Evolutionary conservation across 2,329 filamentous ascomycete species (phyloP).

Genomic region (Whalleya microplaca): DNA sequence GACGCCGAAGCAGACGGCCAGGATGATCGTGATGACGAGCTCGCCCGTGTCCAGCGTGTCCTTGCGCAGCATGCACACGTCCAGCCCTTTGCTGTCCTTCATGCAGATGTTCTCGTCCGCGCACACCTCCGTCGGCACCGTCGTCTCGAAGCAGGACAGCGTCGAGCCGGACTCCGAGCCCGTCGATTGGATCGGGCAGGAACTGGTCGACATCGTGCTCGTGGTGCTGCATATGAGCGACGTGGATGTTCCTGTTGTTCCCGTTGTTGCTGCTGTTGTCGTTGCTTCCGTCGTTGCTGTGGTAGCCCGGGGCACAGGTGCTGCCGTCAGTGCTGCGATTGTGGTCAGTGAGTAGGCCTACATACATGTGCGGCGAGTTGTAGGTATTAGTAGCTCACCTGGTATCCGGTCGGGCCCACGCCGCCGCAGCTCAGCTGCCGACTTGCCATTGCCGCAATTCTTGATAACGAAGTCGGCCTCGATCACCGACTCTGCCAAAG

Average conservation of each 20-base stretch:
- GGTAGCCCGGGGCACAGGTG: slow-evolving; percentile 9
- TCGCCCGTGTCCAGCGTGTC: slow-evolving; percentile 47
- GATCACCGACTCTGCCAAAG: slow-evolving; percentile 38
- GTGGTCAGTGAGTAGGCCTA: not conserved
- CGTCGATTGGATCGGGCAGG: slow-evolving; percentile 46
- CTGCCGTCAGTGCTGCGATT: slow-evolving; percentile 14
- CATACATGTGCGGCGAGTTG: not conserved
- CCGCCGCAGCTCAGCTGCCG: slow-evolving; percentile 28
- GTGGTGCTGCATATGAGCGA: slow-evolving; percentile 36
- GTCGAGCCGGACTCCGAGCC: slow-evolving; percentile 39
- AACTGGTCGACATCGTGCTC: slow-evolving; percentile 38
- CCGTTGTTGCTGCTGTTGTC: slow-evolving; percentile 8
- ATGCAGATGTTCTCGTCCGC: slow-evolving; percentile 49
- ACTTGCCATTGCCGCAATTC: slow-evolving; percentile 34
- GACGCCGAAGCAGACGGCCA: slow-evolving; percentile 46
- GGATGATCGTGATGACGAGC: slow-evolving; percentile 52
- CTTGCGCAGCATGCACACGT: slow-evolving; percentile 48
- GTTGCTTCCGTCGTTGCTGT: slow-evolving; percentile 11
- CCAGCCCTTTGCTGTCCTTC: slow-evolving; percentile 42
- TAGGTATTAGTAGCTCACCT: slow-evolving; percentile 21
- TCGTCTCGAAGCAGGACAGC: slow-evolving; percentile 45
- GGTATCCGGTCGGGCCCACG: slow-evolving; percentile 25
- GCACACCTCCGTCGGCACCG: slow-evolving; percentile 44
- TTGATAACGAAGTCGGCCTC: slow-evolving; percentile 40
- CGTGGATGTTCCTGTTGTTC: slow-evolving; percentile 2